Percentiles rank a stretch among this genome's conserved stretches.
Evolutionary conservation across 164 flowering plant genomes (phyloP).

Genomic region (Brasenia schreberi): DNA sequence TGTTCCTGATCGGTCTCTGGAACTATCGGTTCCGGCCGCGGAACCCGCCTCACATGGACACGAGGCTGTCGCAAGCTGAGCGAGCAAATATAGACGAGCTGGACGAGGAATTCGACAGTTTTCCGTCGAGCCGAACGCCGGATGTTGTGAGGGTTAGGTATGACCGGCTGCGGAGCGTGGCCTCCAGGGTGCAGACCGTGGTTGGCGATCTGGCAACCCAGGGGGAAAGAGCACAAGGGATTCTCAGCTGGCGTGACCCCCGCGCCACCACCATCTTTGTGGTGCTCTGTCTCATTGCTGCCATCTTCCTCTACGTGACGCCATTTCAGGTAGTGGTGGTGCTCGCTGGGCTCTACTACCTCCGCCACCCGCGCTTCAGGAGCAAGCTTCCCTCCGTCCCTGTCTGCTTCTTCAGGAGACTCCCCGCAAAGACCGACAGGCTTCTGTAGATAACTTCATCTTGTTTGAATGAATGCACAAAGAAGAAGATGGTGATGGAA

Average conservation of each 20-base stretch:
- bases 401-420: conserved; percentile 65
- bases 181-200: conserved; percentile 63
- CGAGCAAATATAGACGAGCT: conserved; percentile 53
- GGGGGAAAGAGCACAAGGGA: conserved; percentile 50
- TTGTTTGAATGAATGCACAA: background rate
- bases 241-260: conserved; percentile 84
- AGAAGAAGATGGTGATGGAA: background rate
- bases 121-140: conserved; percentile 38
- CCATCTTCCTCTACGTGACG: conserved; percentile 52
- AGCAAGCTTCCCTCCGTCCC: conserved; percentile 69
- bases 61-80: conserved; percentile 45
- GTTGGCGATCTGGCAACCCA: conserved; percentile 77
- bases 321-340: conserved; percentile 64
- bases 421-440: conserved; percentile 66
- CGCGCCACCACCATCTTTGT: conserved; percentile 66
- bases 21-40: conserved; percentile 71
- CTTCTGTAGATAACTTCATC: conserved; percentile 19
- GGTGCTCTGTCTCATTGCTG: conserved; percentile 39
- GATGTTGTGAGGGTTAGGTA: conserved; percentile 63
- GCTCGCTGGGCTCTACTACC: conserved; percentile 41
- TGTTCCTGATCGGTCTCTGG: conserved; percentile 70
- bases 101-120: conserved; percentile 75
- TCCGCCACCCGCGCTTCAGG: conserved; percentile 79
- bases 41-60: conserved; percentile 70
- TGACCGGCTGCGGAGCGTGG: conserved; percentile 57